Evolutionary conservation across 257 asterid genomes (phyloP).

Genomic region (Solanum habrochaites): DNA sequence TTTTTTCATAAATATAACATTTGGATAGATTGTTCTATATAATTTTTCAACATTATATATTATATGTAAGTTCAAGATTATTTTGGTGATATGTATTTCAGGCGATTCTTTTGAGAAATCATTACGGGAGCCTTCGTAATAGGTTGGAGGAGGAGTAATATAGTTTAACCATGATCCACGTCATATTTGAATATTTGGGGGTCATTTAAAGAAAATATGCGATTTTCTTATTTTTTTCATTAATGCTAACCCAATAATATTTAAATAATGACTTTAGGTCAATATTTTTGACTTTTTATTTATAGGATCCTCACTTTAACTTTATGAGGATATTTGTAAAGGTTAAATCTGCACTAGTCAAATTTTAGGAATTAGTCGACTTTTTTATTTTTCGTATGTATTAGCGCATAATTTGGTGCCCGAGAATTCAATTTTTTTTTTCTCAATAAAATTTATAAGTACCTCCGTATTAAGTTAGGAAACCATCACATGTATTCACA

Average conservation of each 20-base stretch:
- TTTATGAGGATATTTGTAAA: not conserved
- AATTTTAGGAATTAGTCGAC: not conserved
- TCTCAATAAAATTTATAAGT: too few relatives aligned
- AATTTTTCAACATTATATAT: not conserved
- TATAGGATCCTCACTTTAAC: not conserved
- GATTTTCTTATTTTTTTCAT: not conserved
- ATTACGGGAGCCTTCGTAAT: not conserved
- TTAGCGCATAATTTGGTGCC: not conserved
- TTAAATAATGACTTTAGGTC: not conserved
- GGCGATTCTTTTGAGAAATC: too few relatives aligned
- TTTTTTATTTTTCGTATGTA: not conserved
- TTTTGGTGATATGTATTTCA: not conserved
- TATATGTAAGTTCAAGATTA: not conserved
- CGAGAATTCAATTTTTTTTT: too few relatives aligned
- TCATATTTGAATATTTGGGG: not conserved
- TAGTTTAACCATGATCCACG: not conserved
- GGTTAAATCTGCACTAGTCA: too few relatives aligned
- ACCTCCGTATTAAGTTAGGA: too few relatives aligned
- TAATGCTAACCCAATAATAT: not conserved
- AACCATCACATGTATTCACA: too few relatives aligned
- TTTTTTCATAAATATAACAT: not conserved
- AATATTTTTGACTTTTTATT: not conserved
- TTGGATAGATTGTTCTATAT: not conserved
- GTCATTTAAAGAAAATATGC: not conserved
- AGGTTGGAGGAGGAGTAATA: not conserved